A percentile compares a stretch with the other conserved stretches of the same genome.
These are phyloP conservation scores for Ogataea glucozyma DNA, from an alignment of 805 yeast species.

Conservation along the genomic window DNA sequence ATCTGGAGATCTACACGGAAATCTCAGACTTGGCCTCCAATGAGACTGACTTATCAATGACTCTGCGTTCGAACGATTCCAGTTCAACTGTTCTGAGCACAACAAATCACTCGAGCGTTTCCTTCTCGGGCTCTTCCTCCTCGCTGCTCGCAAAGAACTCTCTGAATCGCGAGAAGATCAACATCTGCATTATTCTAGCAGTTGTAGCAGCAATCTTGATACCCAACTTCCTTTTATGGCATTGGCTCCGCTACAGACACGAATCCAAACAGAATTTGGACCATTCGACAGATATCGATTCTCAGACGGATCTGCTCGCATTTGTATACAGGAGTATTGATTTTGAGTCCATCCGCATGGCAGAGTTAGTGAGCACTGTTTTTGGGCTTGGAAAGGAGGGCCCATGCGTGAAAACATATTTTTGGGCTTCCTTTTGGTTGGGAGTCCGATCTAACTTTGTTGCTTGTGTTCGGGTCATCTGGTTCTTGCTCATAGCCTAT, in stretches of 20 bases:
- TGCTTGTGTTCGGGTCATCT: conserved; percentile 3
- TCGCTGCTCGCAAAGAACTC: neutral
- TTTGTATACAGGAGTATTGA: conserved; percentile 16
- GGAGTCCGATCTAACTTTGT: conserved; percentile 18
- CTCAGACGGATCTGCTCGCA: conserved; percentile 14
- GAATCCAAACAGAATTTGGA: conserved; percentile 15
- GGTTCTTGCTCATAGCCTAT: conserved; percentile 13
- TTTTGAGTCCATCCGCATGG: conserved; percentile 14
- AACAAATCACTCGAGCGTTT: neutral
- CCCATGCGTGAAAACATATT: conserved; percentile 8
- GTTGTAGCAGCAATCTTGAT: neutral
- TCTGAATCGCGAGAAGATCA: neutral
- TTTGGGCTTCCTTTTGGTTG: conserved; percentile 19
- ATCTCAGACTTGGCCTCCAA: neutral
- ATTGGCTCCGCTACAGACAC: conserved; percentile 19
- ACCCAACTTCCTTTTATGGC: conserved; percentile 13
- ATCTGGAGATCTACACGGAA: neutral
- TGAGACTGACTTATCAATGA: neutral
- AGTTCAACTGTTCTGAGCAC: neutral
- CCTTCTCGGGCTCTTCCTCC: neutral
- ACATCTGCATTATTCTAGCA: conserved; percentile 5
- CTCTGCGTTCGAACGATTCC: neutral
- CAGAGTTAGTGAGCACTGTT: conserved; percentile 3
- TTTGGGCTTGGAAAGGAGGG: conserved; percentile 3
- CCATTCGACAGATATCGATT: conserved; percentile 5